Conservation (phyloP, 2,329 filamentous ascomycete genomes). For the Fusarium sp. region DNA sequence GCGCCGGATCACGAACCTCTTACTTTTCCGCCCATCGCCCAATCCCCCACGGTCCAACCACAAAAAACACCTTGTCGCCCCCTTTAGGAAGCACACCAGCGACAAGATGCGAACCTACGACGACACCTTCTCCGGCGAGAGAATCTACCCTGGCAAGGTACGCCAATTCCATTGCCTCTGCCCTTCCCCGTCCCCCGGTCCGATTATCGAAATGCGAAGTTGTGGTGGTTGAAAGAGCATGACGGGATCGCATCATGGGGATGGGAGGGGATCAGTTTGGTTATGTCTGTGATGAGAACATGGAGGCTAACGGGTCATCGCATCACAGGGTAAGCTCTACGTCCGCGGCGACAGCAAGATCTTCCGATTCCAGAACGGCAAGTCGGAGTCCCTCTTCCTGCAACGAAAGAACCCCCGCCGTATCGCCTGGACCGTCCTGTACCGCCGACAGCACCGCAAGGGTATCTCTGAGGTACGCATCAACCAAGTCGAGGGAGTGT, state of each 20-base stretch:
- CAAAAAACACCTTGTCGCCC: constrained; percentile 55
- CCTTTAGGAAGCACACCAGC: constrained; percentile 52
- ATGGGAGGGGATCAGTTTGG: constrained; percentile 10
- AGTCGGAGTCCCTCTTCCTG: constrained; percentile 99
- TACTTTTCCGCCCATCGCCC: constrained; percentile 51
- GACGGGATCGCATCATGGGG: constrained; percentile 28
- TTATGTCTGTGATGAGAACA: constrained; percentile 20
- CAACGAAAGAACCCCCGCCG: constrained; percentile 99
- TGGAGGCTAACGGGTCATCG: constrained; percentile 46
- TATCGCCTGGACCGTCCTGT: constrained; percentile 98
- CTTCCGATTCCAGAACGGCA: constrained; percentile 99
- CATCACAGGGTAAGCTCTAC: constrained; percentile 94
- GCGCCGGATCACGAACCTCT: constrained; percentile 48
- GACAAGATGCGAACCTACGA: constrained; percentile 76
- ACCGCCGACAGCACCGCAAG: constrained; percentile 99
- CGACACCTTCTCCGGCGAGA: constrained; percentile 74
- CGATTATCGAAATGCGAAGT: constrained; percentile 37
- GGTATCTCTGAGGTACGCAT: constrained; percentile 98
- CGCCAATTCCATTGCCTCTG: constrained; percentile 42
- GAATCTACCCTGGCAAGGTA: constrained; percentile 77
- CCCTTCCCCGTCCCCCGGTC: constrained; percentile 33
- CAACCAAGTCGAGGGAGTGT: constrained; percentile 5
- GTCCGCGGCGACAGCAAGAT: constrained; percentile 99
- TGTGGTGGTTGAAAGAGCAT: constrained; percentile 11
- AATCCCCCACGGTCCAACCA: constrained; percentile 54